Percentiles rank a stretch among this genome's conserved stretches.
These are phyloP conservation scores for Penicillium bovifimosum DNA, from an alignment of 495 filamentous ascomycete genomes.

Conservation along the genomic window DNA sequence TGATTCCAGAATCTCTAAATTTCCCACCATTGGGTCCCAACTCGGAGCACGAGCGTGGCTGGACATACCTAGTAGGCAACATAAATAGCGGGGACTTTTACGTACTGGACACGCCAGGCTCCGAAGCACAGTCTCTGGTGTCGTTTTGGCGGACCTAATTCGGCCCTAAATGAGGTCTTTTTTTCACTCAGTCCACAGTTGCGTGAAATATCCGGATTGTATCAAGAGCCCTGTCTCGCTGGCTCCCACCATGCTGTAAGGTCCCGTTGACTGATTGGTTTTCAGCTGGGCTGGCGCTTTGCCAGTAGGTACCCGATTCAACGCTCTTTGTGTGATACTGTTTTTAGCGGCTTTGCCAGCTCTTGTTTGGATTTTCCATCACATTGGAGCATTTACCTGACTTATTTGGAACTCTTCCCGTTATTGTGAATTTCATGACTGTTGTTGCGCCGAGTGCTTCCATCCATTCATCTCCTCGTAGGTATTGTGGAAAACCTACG, in stretches of 20 bases:
- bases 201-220: slow-evolving; percentile 11
- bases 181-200: too few species aligned
- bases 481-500: too few species aligned
- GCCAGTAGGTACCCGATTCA: slow-evolving; percentile 40
- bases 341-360: too few species aligned
- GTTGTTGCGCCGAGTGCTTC: too few species aligned
- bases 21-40: slow-evolving; percentile 21
- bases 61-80: slow-evolving; percentile 18
- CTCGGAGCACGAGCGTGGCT: slow-evolving; percentile 18
- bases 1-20: background rate
- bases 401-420: too few species aligned
- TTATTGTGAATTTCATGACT: too few species aligned
- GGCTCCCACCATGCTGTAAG: slow-evolving; percentile 30
- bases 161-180: slow-evolving; percentile 8
- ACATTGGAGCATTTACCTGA: too few species aligned
- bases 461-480: too few species aligned
- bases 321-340: slow-evolving; percentile 8
- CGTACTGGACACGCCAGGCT: slow-evolving; percentile 19
- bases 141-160: slow-evolving; percentile 19
- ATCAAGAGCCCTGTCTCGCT: too few species aligned
- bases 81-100: slow-evolving; percentile 15
- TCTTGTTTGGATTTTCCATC: too few species aligned
- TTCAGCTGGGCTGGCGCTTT: background rate
- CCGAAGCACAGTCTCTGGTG: slow-evolving; percentile 17
- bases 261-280: background rate